These are phyloP conservation scores for Colletotrichum liriopes DNA, from an alignment of 2,329 filamentous ascomycete species.

Conservation along the genomic window DNA sequence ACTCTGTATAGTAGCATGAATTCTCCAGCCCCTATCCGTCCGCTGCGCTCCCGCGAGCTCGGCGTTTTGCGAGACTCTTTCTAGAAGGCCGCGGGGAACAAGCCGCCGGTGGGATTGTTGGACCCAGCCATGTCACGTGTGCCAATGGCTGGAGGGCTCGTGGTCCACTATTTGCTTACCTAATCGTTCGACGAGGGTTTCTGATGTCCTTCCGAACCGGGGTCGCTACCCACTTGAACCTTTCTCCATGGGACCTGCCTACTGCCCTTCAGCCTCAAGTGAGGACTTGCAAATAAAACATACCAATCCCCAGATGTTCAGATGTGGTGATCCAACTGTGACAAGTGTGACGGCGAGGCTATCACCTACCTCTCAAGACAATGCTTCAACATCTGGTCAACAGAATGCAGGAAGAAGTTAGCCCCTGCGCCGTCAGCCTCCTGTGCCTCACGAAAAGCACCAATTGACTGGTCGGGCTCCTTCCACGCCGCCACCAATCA, in stretches of 20 bases:
- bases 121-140: background rate
- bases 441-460: background rate
- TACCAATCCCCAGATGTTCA: background rate
- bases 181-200: background rate
- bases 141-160: accelerated
- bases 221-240: background rate
- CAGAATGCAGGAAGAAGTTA: background rate
- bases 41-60: background rate
- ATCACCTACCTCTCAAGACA: background rate
- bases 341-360: background rate
- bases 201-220: background rate
- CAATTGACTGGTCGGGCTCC: background rate
- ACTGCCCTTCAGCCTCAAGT: background rate
- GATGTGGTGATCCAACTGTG: background rate
- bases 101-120: background rate
- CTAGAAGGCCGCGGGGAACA: background rate
- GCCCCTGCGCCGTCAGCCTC: background rate
- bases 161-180: background rate
- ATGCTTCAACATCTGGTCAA: background rate
- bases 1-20: background rate
- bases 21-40: background rate
- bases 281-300: background rate
- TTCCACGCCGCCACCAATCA: background rate
- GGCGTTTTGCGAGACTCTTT: background rate
- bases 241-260: background rate